Evolutionary conservation across 2,329 filamentous ascomycete species (phyloP).

Genomic region (Tolypocladium inflatum): DNA sequence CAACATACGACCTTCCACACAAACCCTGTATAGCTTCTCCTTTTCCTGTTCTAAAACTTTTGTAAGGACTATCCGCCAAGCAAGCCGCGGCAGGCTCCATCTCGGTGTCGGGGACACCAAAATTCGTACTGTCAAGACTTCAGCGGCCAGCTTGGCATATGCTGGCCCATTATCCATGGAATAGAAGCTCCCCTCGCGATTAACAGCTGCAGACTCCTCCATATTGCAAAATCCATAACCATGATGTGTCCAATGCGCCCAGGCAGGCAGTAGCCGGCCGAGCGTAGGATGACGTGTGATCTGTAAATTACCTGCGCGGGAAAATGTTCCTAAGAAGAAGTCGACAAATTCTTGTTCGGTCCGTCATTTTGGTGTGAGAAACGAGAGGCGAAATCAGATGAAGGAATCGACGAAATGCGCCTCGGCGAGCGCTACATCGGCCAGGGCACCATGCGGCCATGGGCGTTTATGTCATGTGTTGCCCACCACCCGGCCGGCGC

Average conservation of each 20-base stretch:
- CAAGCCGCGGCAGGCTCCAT: slow-evolving; percentile 1
- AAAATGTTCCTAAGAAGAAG: slow-evolving; percentile 39
- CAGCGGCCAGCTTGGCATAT: not conserved
- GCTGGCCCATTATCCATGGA: not conserved
- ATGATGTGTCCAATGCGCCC: slow-evolving; percentile 53
- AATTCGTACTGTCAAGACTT: not conserved
- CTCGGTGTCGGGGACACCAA: not conserved
- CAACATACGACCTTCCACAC: slow-evolving; percentile 5
- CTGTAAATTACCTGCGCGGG: slow-evolving; percentile 41
- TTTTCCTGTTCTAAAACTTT: slow-evolving; percentile 1
- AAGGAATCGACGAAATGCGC: slow-evolving; percentile 11
- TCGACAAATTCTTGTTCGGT: slow-evolving; percentile 35
- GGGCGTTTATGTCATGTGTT: not conserved
- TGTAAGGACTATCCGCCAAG: not conserved
- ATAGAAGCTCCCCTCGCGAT: slow-evolving; percentile 7
- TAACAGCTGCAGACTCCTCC: slow-evolving; percentile 23
- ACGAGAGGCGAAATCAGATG: slow-evolving; percentile 19
- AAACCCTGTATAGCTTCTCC: not conserved
- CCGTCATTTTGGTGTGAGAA: slow-evolving; percentile 23
- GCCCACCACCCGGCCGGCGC: not conserved
- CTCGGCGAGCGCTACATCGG: not conserved
- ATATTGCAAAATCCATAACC: slow-evolving; percentile 52
- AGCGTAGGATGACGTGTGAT: slow-evolving; percentile 50
- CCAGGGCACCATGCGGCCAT: not conserved
- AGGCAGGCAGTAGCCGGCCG: slow-evolving; percentile 35